Evolutionary conservation across 768 basidiomycete genomes (phyloP), one percentile per base, ranked within the genome.

Genomic region (Dacryopinax primogenitus): DNA sequence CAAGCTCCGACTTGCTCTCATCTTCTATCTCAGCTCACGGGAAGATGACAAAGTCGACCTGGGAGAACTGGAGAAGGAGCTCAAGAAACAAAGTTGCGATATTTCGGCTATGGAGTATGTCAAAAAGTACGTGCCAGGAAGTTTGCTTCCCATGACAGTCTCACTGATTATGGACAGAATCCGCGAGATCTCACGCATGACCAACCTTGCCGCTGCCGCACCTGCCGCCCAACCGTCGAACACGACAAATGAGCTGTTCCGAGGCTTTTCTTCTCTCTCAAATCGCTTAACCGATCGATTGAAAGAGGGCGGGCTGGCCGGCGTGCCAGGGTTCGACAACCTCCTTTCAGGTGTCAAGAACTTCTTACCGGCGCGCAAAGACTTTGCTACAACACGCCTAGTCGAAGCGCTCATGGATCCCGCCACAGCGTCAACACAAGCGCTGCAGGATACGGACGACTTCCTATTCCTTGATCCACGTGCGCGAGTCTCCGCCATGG

Each of bases 361-460:
- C 76, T 93, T 99, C 80, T 77, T 99, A 18, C 96, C 96, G 0
- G 87, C 91, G 1, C 91, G 92, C 73, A 95, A 99, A 76, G 83
- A 96, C 37, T 82, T 96, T 62, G 87, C 92, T 12, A 85, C 95
- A 51, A 97, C 96, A 0, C 86, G 96, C 12, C 80, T 99, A 33
- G 86, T 90, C 1, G 96, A 98, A 72, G 95, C 96, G 23, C 80
- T 99, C 32, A 98, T 98, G 94, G 96, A 99, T 73, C 94, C 96
- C 0, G 86, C 93, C 0, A 82, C 88, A 1, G 96, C 92, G 1
- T 89, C 91, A 30, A 94, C 93, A 66, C 90, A 94, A 73, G 97
- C 96, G 3, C 76, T 99, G 34, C 88, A 91, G 71, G 93, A 96
- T 74, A 97, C 95, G 1, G 95, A 99, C 72, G 95, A 99, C 33